Evolutionary conservation across 2,329 filamentous ascomycete genomes (phyloP).

Genomic region (Aspergillus sp.): DNA sequence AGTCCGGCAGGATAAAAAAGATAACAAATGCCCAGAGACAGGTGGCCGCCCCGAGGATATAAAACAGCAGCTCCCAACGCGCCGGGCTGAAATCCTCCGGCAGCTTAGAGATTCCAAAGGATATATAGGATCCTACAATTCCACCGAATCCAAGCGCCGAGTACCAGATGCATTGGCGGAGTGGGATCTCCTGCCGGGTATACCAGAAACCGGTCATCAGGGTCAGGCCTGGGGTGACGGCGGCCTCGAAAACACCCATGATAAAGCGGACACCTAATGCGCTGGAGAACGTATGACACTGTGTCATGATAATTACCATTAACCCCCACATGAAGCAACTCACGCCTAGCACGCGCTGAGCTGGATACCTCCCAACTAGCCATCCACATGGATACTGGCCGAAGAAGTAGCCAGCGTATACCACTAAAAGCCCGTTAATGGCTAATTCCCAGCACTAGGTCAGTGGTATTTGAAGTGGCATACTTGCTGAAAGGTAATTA

Average conservation of each 20-base stretch:
- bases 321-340: constrained; percentile 15
- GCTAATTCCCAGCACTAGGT: too few species aligned
- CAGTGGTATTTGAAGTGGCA: too few species aligned
- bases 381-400: too few species aligned
- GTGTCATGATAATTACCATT: constrained; percentile 15
- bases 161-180: constrained; percentile 16
- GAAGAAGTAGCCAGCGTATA: too few species aligned
- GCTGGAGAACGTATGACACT: constrained; percentile 13
- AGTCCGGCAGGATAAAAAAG: constrained; percentile 2
- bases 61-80: constrained; percentile 13
- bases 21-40: constrained; percentile 14
- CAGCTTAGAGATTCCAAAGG: constrained; percentile 10
- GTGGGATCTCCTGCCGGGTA: constrained; percentile 14
- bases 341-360: not conserved
- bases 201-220: constrained; percentile 18
- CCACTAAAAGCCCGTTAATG: too few species aligned
- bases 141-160: constrained; percentile 13
- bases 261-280: constrained; percentile 11
- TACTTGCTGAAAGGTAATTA: too few species aligned
- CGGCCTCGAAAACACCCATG: constrained; percentile 15
- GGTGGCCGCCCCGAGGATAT: constrained; percentile 9
- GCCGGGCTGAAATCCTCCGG: not conserved
- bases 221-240: constrained; percentile 11
- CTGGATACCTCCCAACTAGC: too few species aligned
- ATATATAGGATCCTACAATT: constrained; percentile 14